These are phyloP conservation scores for Thelonectria discophora DNA, from an alignment of 2,329 filamentous ascomycete genomes.

Conservation along the genomic window DNA sequence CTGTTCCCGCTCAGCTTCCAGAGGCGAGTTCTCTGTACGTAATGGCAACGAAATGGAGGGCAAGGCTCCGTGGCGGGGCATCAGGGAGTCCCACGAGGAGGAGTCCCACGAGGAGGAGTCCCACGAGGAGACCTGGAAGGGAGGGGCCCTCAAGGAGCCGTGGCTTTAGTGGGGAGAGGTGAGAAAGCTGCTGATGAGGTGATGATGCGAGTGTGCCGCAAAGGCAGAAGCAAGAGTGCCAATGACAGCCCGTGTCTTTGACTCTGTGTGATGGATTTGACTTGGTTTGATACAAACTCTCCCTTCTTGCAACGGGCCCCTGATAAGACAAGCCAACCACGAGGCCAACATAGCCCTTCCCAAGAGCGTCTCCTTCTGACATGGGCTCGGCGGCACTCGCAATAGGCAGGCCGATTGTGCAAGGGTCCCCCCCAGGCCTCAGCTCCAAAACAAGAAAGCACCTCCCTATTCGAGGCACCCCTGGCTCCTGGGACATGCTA, in stretches of 20 bases:
- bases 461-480: slow-evolving; percentile 22
- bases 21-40: slow-evolving; percentile 22
- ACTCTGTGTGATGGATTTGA: background rate
- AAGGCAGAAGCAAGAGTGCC: background rate
- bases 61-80: slow-evolving; percentile 18
- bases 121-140: too few relatives aligned
- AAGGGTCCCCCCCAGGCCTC: too few relatives aligned
- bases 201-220: background rate
- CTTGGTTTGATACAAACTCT: background rate
- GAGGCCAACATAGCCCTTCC: too few relatives aligned
- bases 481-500: background rate
- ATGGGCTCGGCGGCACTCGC: slow-evolving; percentile 1
- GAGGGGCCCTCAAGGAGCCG: background rate
- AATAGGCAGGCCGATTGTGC: background rate
- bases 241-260: background rate
- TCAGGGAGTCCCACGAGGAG: background rate
- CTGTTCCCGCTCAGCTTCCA: background rate
- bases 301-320: background rate
- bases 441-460: too few relatives aligned
- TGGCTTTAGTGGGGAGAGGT: slow-evolving; percentile 1
- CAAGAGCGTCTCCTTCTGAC: too few relatives aligned
- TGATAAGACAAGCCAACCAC: background rate
- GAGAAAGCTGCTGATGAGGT: slow-evolving; percentile 11
- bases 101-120: too few relatives aligned
- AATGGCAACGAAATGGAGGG: slow-evolving; percentile 11